A percentile compares a stretch with the other conserved stretches of the same genome.
Conservation (phyloP, 768 basidiomycete genomes). For the Butyriboletus loyo region DNA sequence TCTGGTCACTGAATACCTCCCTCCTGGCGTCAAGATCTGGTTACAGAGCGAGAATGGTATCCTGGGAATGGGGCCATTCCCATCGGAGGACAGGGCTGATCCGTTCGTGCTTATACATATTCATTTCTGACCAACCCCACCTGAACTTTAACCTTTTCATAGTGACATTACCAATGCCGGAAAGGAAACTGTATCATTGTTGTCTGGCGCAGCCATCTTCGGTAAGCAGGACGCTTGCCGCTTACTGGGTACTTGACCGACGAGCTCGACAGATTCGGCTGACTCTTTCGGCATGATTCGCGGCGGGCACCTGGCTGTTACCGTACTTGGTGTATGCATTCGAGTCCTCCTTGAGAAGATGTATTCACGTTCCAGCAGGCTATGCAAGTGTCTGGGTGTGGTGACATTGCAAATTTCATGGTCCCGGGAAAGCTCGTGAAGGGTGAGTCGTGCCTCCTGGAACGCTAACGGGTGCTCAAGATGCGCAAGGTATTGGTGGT, state of each 20-base stretch:
- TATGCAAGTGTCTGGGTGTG: slow-evolving; percentile 87
- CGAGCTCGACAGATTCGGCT: slow-evolving; percentile 52
- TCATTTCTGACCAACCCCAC: slow-evolving; percentile 23
- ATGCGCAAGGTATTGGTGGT: slow-evolving; percentile 74
- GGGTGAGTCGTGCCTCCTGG: slow-evolving; percentile 37
- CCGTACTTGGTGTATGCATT: slow-evolving; percentile 78
- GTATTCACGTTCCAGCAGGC: slow-evolving; percentile 47
- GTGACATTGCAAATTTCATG: slow-evolving; percentile 97
- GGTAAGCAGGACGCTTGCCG: slow-evolving; percentile 56
- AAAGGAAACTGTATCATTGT: slow-evolving; percentile 87
- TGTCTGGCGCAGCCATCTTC: slow-evolving; percentile 87
- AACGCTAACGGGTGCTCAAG: slow-evolving; percentile 33
- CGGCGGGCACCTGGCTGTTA: slow-evolving; percentile 89
- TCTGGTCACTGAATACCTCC: slow-evolving; percentile 73
- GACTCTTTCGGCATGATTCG: slow-evolving; percentile 97
- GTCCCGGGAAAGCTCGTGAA: slow-evolving; percentile 90
- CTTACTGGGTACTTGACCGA: slow-evolving; percentile 23
- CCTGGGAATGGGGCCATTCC: slow-evolving; percentile 83
- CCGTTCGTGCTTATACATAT: slow-evolving; percentile 47
- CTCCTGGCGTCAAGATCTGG: slow-evolving; percentile 70
- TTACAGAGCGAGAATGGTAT: slow-evolving; percentile 88
- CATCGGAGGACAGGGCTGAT: slow-evolving; percentile 71
- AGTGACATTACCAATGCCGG: slow-evolving; percentile 91
- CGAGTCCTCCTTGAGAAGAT: slow-evolving; percentile 38
- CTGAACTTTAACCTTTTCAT: slow-evolving; percentile 36